phyloP scores from a whole-genome alignment of 495 filamentous ascomycete genomes.

The Bathelium albidoporum region DNA sequence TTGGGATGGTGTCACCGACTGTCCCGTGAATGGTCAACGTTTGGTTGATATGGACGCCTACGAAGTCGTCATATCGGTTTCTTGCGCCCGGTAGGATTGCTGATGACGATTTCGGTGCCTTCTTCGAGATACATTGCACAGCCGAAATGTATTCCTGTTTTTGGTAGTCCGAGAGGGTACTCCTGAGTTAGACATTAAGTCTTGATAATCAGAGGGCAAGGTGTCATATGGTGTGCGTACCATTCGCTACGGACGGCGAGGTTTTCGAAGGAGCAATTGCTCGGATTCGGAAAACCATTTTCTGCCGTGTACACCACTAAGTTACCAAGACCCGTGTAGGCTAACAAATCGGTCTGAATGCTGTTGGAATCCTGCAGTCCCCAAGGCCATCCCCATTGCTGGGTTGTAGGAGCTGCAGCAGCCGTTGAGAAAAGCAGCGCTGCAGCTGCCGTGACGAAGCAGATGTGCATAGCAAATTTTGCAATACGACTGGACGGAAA shows the following conservation, averaged over 20 bases:
- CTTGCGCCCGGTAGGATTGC: constrained; percentile 38
- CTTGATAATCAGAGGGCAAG: background rate
- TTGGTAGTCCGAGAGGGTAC: constrained; percentile 36
- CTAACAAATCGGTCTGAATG: constrained; percentile 17
- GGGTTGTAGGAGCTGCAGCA: background rate
- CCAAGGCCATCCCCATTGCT: background rate
- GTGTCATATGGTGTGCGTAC: constrained; percentile 11
- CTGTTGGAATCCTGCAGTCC: background rate
- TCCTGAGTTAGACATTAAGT: background rate
- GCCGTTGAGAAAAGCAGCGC: background rate
- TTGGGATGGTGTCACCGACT: constrained; percentile 21
- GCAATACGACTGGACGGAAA: background rate
- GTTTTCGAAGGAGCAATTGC: constrained; percentile 25
- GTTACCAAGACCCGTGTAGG: constrained; percentile 19
- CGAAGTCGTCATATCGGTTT: constrained; percentile 61
- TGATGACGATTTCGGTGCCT: constrained; percentile 39
- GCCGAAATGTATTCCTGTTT: constrained; percentile 52
- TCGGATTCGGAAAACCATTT: constrained; percentile 17
- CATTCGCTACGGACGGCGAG: constrained; percentile 30
- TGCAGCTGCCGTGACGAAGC: background rate
- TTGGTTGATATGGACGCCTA: constrained; percentile 56
- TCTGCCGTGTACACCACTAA: constrained; percentile 16
- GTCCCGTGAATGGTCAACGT: constrained; percentile 51
- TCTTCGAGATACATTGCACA: constrained; percentile 49
- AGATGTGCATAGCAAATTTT: background rate